Base-by-base conservation (phyloP, 1,284 basidiomycete genomes). In the Puccinia coronata region DNA sequence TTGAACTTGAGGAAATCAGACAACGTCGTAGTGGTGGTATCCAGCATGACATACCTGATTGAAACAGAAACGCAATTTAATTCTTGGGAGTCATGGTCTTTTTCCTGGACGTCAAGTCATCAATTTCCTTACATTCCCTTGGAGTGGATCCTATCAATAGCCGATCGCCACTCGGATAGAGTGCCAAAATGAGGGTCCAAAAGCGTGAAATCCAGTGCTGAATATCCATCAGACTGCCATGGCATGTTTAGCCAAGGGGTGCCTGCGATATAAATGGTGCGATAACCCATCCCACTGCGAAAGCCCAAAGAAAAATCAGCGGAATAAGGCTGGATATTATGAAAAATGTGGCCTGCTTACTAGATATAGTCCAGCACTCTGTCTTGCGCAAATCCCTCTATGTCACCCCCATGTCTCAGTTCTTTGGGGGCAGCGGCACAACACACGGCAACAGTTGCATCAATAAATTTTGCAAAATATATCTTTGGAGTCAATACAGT, bases 181-280 rank as follows among this genome's bases (percentile, higher is more conserved):
- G 89, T 92, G 53, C 94, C 94, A 90, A 92, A 95, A 85, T 96
- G 94, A 55, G 94, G 94, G 86, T 96, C 94, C 55, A 95, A 87
- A 8, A 95, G 90, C 59, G 91, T 91, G 84, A 96, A 94, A 86
- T 96, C 94, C 82, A 96, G 88, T 12, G 94, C 92, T 31, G 94
- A 96, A 86, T 96, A 96, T 87, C 93, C 93, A 89, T 96, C 94
- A n/a, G 94, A 92, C 86, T 95, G 92, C 94, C 94, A 96, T 31
- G 94, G 88, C 94, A 96, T 95, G 89, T 96, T 96, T 83, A 96
- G 83, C 87, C 82, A 96, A 69, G 92, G 91, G 0, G 94, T 96
- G 78, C 94, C 94, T 41, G 94, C 93, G 84, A 95, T 92, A 87
- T 93, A 96, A 84, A 96, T 91, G 71, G 91, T 89, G 83, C 89